Conservation (phyloP, 1,284 basidiomycete species). For the Ceratobasidium sp. region DNA sequence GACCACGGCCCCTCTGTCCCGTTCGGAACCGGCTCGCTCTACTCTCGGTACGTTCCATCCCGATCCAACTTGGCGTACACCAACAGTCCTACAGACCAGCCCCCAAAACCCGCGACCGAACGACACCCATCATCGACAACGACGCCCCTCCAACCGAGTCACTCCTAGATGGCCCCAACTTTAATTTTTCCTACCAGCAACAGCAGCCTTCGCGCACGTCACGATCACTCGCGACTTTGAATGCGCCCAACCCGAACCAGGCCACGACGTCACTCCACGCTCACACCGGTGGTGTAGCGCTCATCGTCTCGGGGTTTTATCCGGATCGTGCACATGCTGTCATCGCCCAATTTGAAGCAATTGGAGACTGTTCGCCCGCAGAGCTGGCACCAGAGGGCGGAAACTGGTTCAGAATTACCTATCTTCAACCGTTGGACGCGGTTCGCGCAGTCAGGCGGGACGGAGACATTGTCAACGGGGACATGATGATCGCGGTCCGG, state of each 20-base stretch:
- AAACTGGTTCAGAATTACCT: constrained; percentile 40
- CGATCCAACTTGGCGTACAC: background rate
- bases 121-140: constrained; percentile 28
- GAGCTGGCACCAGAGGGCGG: constrained; percentile 30
- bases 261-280: background rate
- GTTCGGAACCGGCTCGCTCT: constrained; percentile 27
- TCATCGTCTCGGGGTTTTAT: constrained; percentile 34
- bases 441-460: constrained; percentile 35
- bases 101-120: constrained; percentile 29
- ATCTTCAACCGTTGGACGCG: constrained; percentile 36
- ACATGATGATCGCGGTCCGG: constrained; percentile 28
- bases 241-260: background rate
- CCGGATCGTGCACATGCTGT: constrained; percentile 23
- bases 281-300: constrained; percentile 9
- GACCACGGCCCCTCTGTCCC: constrained; percentile 1
- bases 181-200: constrained; percentile 27
- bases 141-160: constrained; percentile 37
- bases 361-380: constrained; percentile 28
- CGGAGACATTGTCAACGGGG: constrained; percentile 34
- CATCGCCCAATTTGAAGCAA: constrained; percentile 23
- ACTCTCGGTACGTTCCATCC: constrained; percentile 11
- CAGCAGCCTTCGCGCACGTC: background rate
- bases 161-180: constrained; percentile 23
- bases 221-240: background rate
- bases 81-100: constrained; percentile 2